Base-by-base conservation (phyloP, 495 filamentous ascomycete species). In the Daldinia vernicosa region DNA sequence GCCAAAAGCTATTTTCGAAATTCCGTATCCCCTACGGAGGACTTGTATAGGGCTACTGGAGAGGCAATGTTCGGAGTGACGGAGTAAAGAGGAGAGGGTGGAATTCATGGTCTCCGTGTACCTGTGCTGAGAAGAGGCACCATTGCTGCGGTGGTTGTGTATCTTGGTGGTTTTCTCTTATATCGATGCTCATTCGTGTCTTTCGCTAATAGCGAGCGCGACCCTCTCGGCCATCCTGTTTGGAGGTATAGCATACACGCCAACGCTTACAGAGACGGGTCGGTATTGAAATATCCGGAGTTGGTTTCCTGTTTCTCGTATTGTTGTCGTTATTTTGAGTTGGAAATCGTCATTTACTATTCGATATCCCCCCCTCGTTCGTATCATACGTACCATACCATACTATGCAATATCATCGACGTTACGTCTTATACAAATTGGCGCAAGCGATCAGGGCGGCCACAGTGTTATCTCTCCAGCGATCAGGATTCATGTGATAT, bases 361-460 rank as follows among this genome's bases (percentile, higher is more conserved):
- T 69, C 61, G 70, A 73, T 73, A 73, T 73, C 70, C 70, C 70
- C 70, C 69, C 70, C 70, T 73, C 70, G 70, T 73, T 73, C 70
- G 66, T 73, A 73, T 64, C 61, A 56, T 66, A 64, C 63, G 59
- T 67, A 70, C 60, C 74, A 66, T 72, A 74, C 69, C 67, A 73
- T 72, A 54, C 69, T 63, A 73, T 72, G 43, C 63, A 70, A 60
- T 75, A 77, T 65, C 69, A 77, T 73, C 67, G 65, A 67, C 61
- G 62, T 67, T 69, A 68, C 53, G 63, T 70, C 37, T 67, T 65
- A 65, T 59, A 72, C 69, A 63, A 54, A 32, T 54, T 69, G 66
- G 63, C 70, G 65, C 63, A 61, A 75, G 60, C 63, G 66, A 64
- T 55, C 52, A 70, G 50, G 66, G 66, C 66, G 70, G 60, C 63